These are phyloP conservation scores for Pouteria glomerata DNA, from an alignment of 148 eudicot species.

Conservation along the genomic window DNA sequence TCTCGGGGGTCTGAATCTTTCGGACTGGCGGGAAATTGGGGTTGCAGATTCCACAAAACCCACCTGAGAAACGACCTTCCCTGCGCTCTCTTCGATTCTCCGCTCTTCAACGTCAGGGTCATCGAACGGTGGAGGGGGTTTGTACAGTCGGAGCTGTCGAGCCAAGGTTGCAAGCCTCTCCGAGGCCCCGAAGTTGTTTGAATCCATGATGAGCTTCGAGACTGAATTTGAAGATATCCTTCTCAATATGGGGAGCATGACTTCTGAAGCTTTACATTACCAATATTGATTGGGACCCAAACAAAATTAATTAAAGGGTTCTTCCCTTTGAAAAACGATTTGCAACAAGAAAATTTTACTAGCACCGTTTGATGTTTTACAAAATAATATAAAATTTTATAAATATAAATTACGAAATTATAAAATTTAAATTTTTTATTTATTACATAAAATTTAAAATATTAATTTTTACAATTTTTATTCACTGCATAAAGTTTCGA, in stretches of 20 bases:
- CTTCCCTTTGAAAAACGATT: too few relatives aligned
- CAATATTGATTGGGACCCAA: background rate
- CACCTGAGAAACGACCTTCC: constrained; percentile 53
- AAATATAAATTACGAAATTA: too few relatives aligned
- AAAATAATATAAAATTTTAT: too few relatives aligned
- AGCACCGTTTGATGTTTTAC: too few relatives aligned
- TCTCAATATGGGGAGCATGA: background rate
- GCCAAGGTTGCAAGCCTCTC: constrained; percentile 37
- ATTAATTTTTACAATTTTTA: too few relatives aligned
- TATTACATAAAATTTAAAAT: too few relatives aligned
- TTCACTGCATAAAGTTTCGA: too few relatives aligned
- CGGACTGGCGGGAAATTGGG: constrained; percentile 24
- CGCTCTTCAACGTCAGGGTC: constrained; percentile 28
- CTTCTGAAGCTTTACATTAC: background rate
- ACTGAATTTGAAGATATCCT: background rate
- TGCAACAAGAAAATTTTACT: too few relatives aligned
- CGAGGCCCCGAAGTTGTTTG: constrained; percentile 18
- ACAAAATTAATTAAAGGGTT: too few relatives aligned
- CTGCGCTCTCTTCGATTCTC: constrained; percentile 32
- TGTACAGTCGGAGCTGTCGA: constrained; percentile 48
- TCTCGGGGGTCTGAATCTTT: constrained; percentile 32
- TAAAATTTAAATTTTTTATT: too few relatives aligned
- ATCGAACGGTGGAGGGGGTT: constrained; percentile 23
- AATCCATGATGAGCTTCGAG: constrained; percentile 11
- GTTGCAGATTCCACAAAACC: constrained; percentile 57